Evolutionary conservation across 2,329 filamentous ascomycete genomes (phyloP).

Genomic region (Macrophomina tecta): DNA sequence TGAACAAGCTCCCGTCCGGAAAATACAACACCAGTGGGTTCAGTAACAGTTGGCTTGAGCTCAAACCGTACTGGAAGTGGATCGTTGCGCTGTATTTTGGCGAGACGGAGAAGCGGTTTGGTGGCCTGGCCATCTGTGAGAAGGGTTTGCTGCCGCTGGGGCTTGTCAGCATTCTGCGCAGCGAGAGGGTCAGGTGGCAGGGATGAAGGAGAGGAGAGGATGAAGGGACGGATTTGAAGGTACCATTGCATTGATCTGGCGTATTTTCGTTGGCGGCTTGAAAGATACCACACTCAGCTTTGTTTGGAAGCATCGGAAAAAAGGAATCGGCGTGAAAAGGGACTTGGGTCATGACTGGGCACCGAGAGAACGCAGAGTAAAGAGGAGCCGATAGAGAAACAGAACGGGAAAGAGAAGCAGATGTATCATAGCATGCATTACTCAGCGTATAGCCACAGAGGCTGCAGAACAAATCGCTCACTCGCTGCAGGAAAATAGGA

Average conservation of each 20-base stretch:
- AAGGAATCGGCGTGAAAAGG: too few relatives aligned
- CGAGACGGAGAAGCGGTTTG: slow-evolving; percentile 50
- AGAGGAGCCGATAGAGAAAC: too few relatives aligned
- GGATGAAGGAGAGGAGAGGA: slow-evolving; percentile 35
- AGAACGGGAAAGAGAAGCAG: too few relatives aligned
- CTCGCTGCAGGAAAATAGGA: too few relatives aligned
- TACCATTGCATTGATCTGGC: neutral
- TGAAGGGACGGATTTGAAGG: neutral
- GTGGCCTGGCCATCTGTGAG: slow-evolving; percentile 49
- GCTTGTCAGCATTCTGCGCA: slow-evolving; percentile 46
- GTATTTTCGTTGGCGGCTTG: neutral
- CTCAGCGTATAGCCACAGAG: too few relatives aligned
- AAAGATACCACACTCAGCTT: too few relatives aligned
- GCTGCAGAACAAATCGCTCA: too few relatives aligned
- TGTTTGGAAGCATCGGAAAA: too few relatives aligned
- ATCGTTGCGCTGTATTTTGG: slow-evolving; percentile 48
- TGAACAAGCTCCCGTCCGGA: slow-evolving; percentile 30
- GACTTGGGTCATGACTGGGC: too few relatives aligned
- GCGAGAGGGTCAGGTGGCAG: slow-evolving; percentile 48
- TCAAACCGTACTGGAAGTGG: slow-evolving; percentile 55
- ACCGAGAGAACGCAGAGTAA: too few relatives aligned
- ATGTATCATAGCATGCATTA: too few relatives aligned
- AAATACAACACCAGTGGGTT: slow-evolving; percentile 30
- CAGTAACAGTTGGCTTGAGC: slow-evolving; percentile 6
- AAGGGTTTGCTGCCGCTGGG: slow-evolving; percentile 50